A percentile compares a stretch with the other conserved stretches of the same genome.
phyloP scores from a whole-genome alignment of 768 basidiomycete species.

The Collybiopsis confluens region DNA sequence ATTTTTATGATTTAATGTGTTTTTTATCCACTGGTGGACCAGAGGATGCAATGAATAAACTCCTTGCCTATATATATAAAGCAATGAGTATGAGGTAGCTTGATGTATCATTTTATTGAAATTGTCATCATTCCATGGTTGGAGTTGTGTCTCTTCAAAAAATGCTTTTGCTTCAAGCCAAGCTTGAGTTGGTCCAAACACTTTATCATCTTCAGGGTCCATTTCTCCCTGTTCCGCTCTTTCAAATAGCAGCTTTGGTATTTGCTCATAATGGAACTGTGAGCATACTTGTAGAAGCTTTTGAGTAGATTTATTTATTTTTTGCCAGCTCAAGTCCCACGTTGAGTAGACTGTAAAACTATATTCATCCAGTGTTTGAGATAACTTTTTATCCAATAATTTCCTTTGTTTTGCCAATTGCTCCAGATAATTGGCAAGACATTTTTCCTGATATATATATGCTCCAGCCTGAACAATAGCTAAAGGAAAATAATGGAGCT shows the following conservation, averaged over 20 bases:
- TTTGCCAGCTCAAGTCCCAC: slow-evolving; percentile 4
- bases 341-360: not conserved
- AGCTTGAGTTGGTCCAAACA: not conserved
- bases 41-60: not conserved
- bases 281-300: not conserved
- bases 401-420: not conserved
- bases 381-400: not conserved
- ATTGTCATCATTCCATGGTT: not conserved
- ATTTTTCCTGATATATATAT: not conserved
- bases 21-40: not conserved
- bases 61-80: not conserved
- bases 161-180: not conserved
- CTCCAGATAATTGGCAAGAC: not conserved
- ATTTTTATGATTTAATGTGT: not conserved
- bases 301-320: not conserved
- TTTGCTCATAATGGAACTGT: not conserved
- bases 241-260: not conserved
- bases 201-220: too few species aligned
- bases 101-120: not conserved
- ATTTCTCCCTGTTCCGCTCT: too few species aligned
- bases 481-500: not conserved
- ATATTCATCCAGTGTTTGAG: not conserved
- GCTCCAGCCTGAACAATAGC: slow-evolving; percentile 3
- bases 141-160: not conserved
- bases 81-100: not conserved